These are phyloP conservation scores for Dryas drummondii DNA, from an alignment of 306 rosid genomes.

Conservation along the genomic window DNA sequence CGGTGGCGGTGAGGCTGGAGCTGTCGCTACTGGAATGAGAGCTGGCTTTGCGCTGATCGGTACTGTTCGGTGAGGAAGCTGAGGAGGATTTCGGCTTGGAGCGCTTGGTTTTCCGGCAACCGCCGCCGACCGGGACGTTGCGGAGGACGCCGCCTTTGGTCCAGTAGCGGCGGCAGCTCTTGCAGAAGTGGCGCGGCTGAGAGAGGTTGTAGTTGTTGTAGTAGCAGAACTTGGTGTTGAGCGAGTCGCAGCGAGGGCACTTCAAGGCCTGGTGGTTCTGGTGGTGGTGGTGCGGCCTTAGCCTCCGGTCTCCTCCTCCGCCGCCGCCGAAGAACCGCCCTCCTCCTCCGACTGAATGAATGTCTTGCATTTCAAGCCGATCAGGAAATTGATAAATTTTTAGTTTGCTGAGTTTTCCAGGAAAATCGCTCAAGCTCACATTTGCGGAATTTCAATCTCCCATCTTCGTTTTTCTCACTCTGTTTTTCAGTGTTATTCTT, in stretches of 20 bases:
- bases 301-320: constrained; percentile 51
- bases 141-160: constrained; percentile 98
- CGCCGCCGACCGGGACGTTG: constrained; percentile 97
- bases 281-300: constrained; percentile 47
- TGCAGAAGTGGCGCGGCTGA: constrained; percentile 98
- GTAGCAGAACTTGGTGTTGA: constrained; percentile 94
- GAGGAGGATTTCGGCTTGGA: constrained; percentile 46
- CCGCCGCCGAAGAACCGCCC: constrained; percentile 51
- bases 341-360: constrained; percentile 65
- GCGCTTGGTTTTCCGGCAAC: constrained; percentile 89
- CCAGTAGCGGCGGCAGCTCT: constrained; percentile 97
- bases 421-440: constrained; percentile 13
- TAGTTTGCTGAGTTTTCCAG: constrained; percentile 6
- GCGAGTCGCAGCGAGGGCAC: constrained; percentile 91
- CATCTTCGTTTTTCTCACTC: neutral
- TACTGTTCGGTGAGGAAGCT: constrained; percentile 21
- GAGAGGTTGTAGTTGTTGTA: constrained; percentile 96
- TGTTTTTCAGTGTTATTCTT: neutral
- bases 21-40: constrained; percentile 91
- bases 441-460: neutral
- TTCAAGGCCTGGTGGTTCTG: constrained; percentile 60
- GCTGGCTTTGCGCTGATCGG: constrained; percentile 41
- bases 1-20: constrained; percentile 70
- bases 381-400: neutral
- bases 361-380: constrained; percentile 67